Evolutionary conservation across 345 rosid genomes (phyloP).

Genomic region (Hibiscus mutabilis): DNA sequence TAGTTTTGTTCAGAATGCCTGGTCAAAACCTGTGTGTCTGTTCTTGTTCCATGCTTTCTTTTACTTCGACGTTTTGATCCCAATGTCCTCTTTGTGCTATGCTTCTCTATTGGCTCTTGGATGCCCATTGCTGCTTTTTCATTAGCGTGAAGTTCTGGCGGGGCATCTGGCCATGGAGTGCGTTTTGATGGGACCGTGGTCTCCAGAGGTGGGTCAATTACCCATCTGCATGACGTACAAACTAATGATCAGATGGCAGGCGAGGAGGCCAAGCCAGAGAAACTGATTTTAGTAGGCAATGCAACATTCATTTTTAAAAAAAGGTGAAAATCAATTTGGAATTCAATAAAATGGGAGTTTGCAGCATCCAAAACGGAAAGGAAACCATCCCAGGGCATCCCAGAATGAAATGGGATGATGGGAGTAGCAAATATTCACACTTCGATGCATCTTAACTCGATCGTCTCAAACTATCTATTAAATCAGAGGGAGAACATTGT

Average conservation of each 20-base stretch:
- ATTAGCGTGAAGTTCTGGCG: slow-evolving; percentile 67
- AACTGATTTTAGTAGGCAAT: not conserved
- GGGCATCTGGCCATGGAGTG: slow-evolving; percentile 92
- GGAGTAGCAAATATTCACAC: not conserved
- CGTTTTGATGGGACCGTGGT: slow-evolving; percentile 77
- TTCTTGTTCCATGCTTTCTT: slow-evolving; percentile 66
- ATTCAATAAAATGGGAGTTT: not conserved
- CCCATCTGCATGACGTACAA: slow-evolving; percentile 52
- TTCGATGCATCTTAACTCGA: too few species aligned
- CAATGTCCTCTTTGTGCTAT: slow-evolving; percentile 41
- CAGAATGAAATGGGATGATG: not conserved
- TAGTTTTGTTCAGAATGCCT: slow-evolving; percentile 47
- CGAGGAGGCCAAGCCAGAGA: not conserved
- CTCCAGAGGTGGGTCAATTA: slow-evolving; percentile 84
- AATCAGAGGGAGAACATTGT: too few species aligned
- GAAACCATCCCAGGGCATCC: not conserved
- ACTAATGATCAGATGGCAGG: not conserved
- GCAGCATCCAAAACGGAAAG: not conserved
- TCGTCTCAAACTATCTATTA: too few species aligned
- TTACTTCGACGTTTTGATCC: slow-evolving; percentile 62
- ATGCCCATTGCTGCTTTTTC: slow-evolving; percentile 28
- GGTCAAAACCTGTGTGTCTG: slow-evolving; percentile 35
- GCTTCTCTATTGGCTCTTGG: slow-evolving; percentile 49
- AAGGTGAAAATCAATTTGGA: not conserved
- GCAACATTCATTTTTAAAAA: not conserved